These are phyloP conservation scores for Trichosphaerium sp. DNA, from an alignment of 78 protist genomes.

Conservation along the genomic window DNA sequence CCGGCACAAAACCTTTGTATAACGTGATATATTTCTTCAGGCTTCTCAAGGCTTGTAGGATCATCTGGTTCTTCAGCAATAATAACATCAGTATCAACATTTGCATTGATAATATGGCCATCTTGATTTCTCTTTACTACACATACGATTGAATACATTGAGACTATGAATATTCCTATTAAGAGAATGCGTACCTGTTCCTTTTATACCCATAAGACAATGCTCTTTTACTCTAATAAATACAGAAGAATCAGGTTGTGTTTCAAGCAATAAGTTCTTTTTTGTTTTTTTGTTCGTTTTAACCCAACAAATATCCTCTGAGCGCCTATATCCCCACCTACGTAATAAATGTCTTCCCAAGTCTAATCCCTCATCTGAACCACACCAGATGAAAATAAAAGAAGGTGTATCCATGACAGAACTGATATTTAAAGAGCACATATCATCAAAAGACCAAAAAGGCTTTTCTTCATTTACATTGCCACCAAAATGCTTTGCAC, in stretches of 20 bases:
- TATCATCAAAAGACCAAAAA: neutral
- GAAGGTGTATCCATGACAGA: neutral
- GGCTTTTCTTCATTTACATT: no score
- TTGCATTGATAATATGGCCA: conserved; percentile 21
- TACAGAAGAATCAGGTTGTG: neutral
- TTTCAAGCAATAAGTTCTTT: neutral
- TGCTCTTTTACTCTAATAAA: conserved; percentile 1
- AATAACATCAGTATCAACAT: conserved; percentile 18
- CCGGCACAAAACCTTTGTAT: conserved; percentile 20
- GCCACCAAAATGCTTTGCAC: no score
- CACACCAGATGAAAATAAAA: conserved; percentile 11
- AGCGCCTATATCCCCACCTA: conserved; percentile 22
- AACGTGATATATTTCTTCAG: conserved; percentile 17
- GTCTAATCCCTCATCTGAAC: neutral
- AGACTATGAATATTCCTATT: no score
- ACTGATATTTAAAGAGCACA: neutral
- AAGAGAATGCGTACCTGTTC: neutral
- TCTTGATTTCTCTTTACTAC: neutral
- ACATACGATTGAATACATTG: neutral
- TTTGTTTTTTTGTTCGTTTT: conserved; percentile 1
- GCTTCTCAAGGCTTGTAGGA: neutral
- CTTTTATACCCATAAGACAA: conserved; percentile 28
- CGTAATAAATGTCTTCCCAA: conserved; percentile 7
- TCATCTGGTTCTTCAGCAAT: conserved; percentile 6
- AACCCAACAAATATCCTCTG: conserved; percentile 24